Evolutionary conservation across 768 basidiomycete species (phyloP).

Genomic region (Boletus pseudopeckii): DNA sequence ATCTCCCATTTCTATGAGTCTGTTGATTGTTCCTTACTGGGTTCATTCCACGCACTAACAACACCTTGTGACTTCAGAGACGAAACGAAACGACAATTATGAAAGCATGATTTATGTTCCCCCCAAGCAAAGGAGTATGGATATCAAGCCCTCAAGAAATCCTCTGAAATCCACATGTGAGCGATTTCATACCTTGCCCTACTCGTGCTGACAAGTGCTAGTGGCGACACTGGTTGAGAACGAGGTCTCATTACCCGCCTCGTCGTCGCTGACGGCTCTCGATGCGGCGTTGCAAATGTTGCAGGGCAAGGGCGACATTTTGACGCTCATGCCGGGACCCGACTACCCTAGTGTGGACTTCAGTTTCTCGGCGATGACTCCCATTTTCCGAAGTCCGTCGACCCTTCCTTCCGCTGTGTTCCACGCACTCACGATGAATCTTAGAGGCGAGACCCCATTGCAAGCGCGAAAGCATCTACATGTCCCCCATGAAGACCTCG

Average conservation of each 20-base stretch:
- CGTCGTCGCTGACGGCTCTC: constrained; percentile 3
- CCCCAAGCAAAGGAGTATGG: not conserved
- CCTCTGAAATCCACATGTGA: constrained; percentile 9
- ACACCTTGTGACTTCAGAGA: not conserved
- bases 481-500: not conserved
- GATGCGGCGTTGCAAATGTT: not conserved
- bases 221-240: not conserved
- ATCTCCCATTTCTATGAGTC: not conserved
- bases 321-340: not conserved
- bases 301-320: not conserved
- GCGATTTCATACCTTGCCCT: not conserved
- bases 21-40: not conserved
- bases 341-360: constrained; percentile 3
- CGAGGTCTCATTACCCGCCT: not conserved
- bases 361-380: not conserved
- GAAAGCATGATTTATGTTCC: not conserved
- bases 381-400: constrained; percentile 4
- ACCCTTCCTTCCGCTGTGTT: not conserved
- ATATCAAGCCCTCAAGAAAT: not conserved
- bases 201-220: constrained; percentile 1
- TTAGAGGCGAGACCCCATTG: constrained; percentile 1
- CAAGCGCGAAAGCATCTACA: constrained; percentile 8
- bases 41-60: not conserved
- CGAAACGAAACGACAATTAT: not conserved
- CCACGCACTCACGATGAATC: not conserved